Evolutionary conservation across 192 early-diverging fungal genomes (phyloP).

Genomic region (Powellomyces hirtus): DNA sequence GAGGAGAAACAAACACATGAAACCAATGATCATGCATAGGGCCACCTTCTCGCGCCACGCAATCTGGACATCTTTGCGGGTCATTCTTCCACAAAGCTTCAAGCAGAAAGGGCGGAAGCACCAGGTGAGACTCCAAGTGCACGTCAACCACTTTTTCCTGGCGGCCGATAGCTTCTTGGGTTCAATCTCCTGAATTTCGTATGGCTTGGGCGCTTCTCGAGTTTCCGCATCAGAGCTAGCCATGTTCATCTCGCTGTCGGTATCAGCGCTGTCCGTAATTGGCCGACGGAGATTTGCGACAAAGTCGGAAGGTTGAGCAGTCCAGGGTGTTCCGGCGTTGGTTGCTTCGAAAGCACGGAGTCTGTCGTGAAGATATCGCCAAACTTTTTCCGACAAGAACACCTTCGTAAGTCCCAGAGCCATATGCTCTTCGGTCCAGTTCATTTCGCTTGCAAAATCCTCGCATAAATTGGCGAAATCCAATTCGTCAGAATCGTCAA

Average conservation of each 20-base stretch:
- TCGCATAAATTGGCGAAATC: constrained; percentile 21
- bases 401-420: constrained; percentile 22
- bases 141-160: constrained; percentile 52
- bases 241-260: constrained; percentile 12
- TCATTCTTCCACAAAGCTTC: constrained; percentile 63
- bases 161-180: background rate
- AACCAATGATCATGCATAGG: constrained; percentile 71
- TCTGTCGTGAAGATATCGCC: constrained; percentile 27
- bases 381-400: constrained; percentile 32
- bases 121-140: constrained; percentile 78
- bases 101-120: constrained; percentile 65
- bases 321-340: background rate
- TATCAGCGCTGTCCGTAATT: constrained; percentile 19
- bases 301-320: constrained; percentile 3
- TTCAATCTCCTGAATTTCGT: constrained; percentile 9
- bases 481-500: constrained; percentile 6
- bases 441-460: constrained; percentile 25
- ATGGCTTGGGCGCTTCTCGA: background rate
- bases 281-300: constrained; percentile 2
- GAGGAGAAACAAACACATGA: constrained; percentile 68
- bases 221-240: background rate
- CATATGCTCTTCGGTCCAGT: constrained; percentile 27
- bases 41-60: constrained; percentile 94
- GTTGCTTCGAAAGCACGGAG: constrained; percentile 22
- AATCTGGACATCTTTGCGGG: constrained; percentile 78